Evolutionary conservation across 306 rosid species (phyloP), one percentile per base, ranked within the genome.

Genomic region (Oemleria cerasiformis): DNA sequence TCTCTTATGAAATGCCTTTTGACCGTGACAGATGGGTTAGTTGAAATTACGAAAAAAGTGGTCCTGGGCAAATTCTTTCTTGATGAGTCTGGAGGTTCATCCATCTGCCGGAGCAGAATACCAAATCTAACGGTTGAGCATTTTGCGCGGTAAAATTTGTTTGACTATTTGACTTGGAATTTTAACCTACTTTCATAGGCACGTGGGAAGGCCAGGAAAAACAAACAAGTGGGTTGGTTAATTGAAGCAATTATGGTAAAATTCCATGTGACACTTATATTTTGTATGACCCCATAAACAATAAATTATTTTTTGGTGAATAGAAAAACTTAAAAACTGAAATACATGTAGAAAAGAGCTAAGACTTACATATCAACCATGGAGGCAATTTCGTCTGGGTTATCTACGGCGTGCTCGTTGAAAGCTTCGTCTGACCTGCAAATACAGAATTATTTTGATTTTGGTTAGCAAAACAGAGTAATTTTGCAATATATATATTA

Each of bases 361-460:
- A 30, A 67, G 56, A 76, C 86, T 86, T 86, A 94, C 99, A 71
- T 78, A 63, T 89, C 85, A 60, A 94, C 95, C 96, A 82, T 68
- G 6, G 96, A 73, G 71, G 96, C 96, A 55, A 94, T 78, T 75
- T 91, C 95, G 66, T 89, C 99, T 70, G 97, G 99, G 81, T 91
- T 83, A 36, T 86, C 85, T 50, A 85, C 96, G 38, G 97, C 96
- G 56, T 91, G 96, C 76, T 86, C 88, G 65, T 86, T 86, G 73
- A 55, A 39, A 70, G 49, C 38, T 68, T 76, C 80, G 48, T 63
- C 64, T 45, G 77, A 81, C 80, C 99, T 94, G 86, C 47, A 79
- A 80, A 58, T 11, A 47, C 43, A 30, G 2, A 57, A 65, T 53
- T 19, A 38, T 6, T 0, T 13, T 13, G 19, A 14, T 30, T 10